These are phyloP conservation scores for Betula pendula DNA, from an alignment of 306 rosid genomes.

Conservation along the genomic window DNA sequence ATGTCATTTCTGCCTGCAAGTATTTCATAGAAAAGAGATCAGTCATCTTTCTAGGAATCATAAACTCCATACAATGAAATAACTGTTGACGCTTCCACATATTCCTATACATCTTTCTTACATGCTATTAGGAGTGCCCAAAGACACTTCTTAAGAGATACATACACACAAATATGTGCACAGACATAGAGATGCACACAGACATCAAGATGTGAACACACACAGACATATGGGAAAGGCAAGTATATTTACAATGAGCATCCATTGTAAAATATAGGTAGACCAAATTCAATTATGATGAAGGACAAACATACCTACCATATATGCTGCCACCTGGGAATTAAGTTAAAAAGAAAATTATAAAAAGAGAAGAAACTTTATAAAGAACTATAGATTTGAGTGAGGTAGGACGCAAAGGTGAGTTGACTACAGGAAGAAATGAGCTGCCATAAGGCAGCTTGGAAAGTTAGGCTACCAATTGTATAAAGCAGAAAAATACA, in stretches of 20 bases:
- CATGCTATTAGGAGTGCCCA: background rate
- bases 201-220: background rate
- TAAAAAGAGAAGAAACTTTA: background rate
- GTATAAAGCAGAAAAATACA: background rate
- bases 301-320: background rate
- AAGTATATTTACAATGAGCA: background rate
- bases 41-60: conserved; percentile 29
- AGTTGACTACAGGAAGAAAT: background rate
- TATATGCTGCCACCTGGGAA: background rate
- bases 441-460: background rate
- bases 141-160: background rate
- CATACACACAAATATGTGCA: background rate
- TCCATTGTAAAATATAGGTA: background rate
- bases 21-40: conserved; percentile 28
- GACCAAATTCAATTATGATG: background rate
- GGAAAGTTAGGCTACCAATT: background rate
- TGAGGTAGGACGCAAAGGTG: background rate
- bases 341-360: background rate
- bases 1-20: conserved; percentile 93
- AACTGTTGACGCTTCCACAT: conserved; percentile 10
- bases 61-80: conserved; percentile 5
- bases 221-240: background rate
- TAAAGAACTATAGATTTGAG: background rate
- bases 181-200: background rate
- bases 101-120: conserved; percentile 5